Evolutionary conservation across 2,329 filamentous ascomycete genomes (phyloP).

Genomic region (Xylaria sp.): DNA sequence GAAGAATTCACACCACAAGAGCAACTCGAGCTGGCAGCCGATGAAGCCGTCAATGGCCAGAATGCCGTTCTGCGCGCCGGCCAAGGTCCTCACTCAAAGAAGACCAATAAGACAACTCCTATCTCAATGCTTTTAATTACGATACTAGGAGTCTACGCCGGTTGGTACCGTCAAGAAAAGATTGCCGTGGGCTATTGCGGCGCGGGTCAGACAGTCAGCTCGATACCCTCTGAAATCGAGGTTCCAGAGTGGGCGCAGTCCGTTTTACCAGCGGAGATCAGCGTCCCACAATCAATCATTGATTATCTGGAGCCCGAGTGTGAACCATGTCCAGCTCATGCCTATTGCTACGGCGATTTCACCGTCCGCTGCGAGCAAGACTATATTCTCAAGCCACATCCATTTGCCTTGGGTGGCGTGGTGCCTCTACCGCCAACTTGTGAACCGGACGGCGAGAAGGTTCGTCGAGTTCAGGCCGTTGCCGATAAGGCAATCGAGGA

Average conservation of each 20-base stretch:
- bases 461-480: conserved; percentile 84
- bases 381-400: conserved; percentile 86
- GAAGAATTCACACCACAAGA: conserved; percentile 97
- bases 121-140: conserved; percentile 77
- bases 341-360: conserved; percentile 84
- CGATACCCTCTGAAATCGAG: conserved; percentile 58
- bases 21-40: conserved; percentile 79
- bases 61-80: conserved; percentile 56
- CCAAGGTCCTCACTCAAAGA: conserved; percentile 48
- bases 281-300: conserved; percentile 78
- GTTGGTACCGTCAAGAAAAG: conserved; percentile 94
- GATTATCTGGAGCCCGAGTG: conserved; percentile 80
- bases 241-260: conserved; percentile 55
- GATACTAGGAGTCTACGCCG: conserved; percentile 75
- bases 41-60: conserved; percentile 68
- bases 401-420: conserved; percentile 81
- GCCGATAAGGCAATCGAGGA: conserved; percentile 89
- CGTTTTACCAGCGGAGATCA: conserved; percentile 61
- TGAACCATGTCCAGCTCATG: conserved; percentile 89
- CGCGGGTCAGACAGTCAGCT: conserved; percentile 73
- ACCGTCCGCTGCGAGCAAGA: conserved; percentile 84
- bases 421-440: conserved; percentile 90
- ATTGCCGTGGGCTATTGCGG: conserved; percentile 96
- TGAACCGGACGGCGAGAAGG: conserved; percentile 94
- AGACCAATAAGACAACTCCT: conserved; percentile 68